A percentile compares a stretch with the other conserved stretches of the same genome.
Evolutionary conservation across 768 basidiomycete species (phyloP).

Genomic region (Termitomyces eurrhizus): DNA sequence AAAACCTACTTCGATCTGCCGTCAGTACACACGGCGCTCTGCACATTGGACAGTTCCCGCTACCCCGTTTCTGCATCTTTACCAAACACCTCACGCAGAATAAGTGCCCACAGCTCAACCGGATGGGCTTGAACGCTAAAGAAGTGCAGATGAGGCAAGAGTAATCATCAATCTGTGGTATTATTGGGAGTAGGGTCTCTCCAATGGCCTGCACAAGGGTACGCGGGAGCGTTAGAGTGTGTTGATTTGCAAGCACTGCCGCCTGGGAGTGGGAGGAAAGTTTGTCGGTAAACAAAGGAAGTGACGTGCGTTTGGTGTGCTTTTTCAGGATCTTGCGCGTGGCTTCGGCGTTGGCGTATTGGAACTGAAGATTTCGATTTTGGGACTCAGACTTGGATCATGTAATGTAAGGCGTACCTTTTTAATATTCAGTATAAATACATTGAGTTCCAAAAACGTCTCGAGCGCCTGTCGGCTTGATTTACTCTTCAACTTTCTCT

Average conservation of each 20-base stretch:
- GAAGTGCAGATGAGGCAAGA: slow-evolving; percentile 83
- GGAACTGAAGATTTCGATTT: slow-evolving; percentile 47
- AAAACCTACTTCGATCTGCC: slow-evolving; percentile 68
- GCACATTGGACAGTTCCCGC: slow-evolving; percentile 81
- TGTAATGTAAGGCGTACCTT: slow-evolving; percentile 43
- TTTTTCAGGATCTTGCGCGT: slow-evolving; percentile 94
- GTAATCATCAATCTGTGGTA: slow-evolving; percentile 82
- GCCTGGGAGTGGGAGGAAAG: slow-evolving; percentile 14
- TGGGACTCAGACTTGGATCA: background rate
- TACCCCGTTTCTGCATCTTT: slow-evolving; percentile 85
- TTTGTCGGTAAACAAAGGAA: slow-evolving; percentile 51
- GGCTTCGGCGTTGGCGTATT: slow-evolving; percentile 82
- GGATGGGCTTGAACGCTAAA: slow-evolving; percentile 90
- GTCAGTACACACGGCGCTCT: slow-evolving; percentile 70
- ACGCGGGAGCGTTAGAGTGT: slow-evolving; percentile 25
- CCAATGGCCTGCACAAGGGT: slow-evolving; percentile 77
- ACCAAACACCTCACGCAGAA: slow-evolving; percentile 80
- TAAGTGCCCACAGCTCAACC: slow-evolving; percentile 75
- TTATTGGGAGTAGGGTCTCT: slow-evolving; percentile 74
- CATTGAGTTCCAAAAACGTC: slow-evolving; percentile 71
- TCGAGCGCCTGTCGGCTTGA: slow-evolving; percentile 59
- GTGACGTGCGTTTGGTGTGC: slow-evolving; percentile 83
- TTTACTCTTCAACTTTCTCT: slow-evolving; percentile 50
- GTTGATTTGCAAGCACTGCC: slow-evolving; percentile 13
- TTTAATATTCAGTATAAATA: slow-evolving; percentile 76